Percentiles rank a stretch among this genome's conserved stretches.
Conservation (phyloP, 176 grass and related monocot genomes). For the Rhynchospora tenuis region DNA sequence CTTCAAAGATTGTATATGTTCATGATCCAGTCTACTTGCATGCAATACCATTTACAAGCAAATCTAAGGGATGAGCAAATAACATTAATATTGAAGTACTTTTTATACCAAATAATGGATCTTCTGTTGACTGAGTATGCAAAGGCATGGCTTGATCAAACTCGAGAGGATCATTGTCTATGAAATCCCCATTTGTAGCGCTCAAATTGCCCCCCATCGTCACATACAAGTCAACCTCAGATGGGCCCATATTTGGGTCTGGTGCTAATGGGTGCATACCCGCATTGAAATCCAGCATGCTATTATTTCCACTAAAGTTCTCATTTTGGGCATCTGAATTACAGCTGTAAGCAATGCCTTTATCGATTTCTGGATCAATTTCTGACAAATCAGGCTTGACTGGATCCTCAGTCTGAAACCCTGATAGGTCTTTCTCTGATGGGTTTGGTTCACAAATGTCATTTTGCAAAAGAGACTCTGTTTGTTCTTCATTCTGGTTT, state of each 20-base stretch:
- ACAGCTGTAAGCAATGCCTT: neutral
- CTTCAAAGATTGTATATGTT: neutral
- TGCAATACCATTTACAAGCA: conserved; percentile 33
- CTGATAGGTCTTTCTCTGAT: conserved; percentile 3
- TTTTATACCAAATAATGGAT: neutral
- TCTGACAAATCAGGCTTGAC: conserved; percentile 2
- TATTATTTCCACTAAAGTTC: conserved; percentile 19
- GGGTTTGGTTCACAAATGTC: neutral
- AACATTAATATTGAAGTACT: conserved; percentile 26
- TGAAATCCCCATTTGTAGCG: conserved; percentile 4
- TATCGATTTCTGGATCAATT: neutral
- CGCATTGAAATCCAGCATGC: conserved; percentile 5
- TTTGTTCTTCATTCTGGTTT: neutral
- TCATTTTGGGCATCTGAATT: conserved; percentile 9
- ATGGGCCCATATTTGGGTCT: conserved; percentile 14
- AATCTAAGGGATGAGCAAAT: conserved; percentile 44
- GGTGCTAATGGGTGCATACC: neutral
- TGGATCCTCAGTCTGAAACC: conserved; percentile 9
- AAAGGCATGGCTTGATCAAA: conserved; percentile 1
- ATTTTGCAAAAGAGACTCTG: neutral
- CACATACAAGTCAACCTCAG: neutral
- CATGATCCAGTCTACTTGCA: neutral
- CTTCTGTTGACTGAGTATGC: conserved; percentile 8
- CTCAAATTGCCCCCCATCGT: conserved; percentile 7
- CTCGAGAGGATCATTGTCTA: conserved; percentile 16